Base-by-base conservation (phyloP, 192 early-diverging fungal genomes). In the Backusella australiensis region DNA sequence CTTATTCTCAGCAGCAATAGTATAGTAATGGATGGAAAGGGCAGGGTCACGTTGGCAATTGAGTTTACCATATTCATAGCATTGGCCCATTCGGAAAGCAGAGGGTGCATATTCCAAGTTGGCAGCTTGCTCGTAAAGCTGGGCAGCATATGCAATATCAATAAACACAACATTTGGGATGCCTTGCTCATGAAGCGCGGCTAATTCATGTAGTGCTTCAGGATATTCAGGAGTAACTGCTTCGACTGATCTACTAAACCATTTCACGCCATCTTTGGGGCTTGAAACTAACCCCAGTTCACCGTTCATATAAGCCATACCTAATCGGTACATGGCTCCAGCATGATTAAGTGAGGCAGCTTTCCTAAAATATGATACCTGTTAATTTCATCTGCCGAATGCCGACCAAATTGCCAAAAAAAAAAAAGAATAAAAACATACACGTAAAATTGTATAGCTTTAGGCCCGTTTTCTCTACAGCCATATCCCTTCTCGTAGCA, bases 391-490 rank as follows among this genome's bases (percentile, higher is more conserved):
- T 63, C 11, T 63, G 4, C 56, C 56, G 56, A 26, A 63, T 63
- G 1, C 52, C 79, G 81, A 14, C 29, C 21, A 66, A n/a, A 46
- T 49, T 49, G 19, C 15, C 46, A 49, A 49, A 49, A 4, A 34
- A 49, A 4, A 34, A 9, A 32, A 34, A 49, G 12, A 67, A 39
- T 14, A 29, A 71, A 34, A 44, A 69, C 19, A 69, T 86, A 87
- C 88, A 80, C 88, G 80, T 94, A 95, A 74, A 92, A 91, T 74
- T 90, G 85, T 38, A 88, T 77, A 19, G 92, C 87, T 21, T 88
- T 84, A 9, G 86, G 75, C 41, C 73, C 77, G 63, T 86, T 83
- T 71, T 86, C 86, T 35, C 85, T 85, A 41, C 81, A 82, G 2
- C 94, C 94, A 41, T 82, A 52, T 6, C 91, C 92, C 70, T 85